Base-by-base conservation (phyloP, 2,329 filamentous ascomycete species). In the Paecilomyces niveus region DNA sequence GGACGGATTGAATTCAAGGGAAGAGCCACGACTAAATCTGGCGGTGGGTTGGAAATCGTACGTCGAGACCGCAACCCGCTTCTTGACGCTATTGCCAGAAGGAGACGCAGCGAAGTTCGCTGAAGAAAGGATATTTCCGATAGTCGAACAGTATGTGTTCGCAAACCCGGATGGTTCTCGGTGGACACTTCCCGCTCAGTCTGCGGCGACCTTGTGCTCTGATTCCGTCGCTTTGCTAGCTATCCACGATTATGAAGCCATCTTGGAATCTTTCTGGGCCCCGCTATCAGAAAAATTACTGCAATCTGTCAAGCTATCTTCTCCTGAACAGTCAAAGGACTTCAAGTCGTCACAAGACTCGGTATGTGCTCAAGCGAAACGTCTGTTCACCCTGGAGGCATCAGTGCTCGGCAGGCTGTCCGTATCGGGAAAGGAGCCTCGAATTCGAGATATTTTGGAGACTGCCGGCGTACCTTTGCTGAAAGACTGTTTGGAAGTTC, bases 301-400 rank as follows among this genome's bases (percentile, higher is more conserved):
- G 26, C 78, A 85, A 32, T 81, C 83, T 39, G 85, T 96, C 58
- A 86, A 86, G 57, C 83, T 84, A 5, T 95, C 91, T 0, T 81
- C 90, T 4, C 91, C 92, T 0, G 91, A 93, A 68, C 86, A 93
- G 58, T 92, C 91, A 0, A 88, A 88, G 61, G 89, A 91, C 18
- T 89, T 89, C 64, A 81, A 83, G 26, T 80, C 81, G 50, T 95
- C 90, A 0, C 91, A 96, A 69, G 81, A 84, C 55, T 78, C 79
- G 49, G 80, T 96, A 26, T 83, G 84, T 9, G 80, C 85, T 6
- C 83, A 89, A 65, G 86, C 87, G 0, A 78, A 80, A 53, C 85
- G 89, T 0, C 90, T 90, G 76, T 87, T 89, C 60, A 75, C 81
- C 1, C 73, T 91, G 9, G 78, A 80, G 61, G 63, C 70, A 53